Base-by-base conservation (phyloP, 1,284 basidiomycete genomes). In the Kwoniella shivajii region DNA sequence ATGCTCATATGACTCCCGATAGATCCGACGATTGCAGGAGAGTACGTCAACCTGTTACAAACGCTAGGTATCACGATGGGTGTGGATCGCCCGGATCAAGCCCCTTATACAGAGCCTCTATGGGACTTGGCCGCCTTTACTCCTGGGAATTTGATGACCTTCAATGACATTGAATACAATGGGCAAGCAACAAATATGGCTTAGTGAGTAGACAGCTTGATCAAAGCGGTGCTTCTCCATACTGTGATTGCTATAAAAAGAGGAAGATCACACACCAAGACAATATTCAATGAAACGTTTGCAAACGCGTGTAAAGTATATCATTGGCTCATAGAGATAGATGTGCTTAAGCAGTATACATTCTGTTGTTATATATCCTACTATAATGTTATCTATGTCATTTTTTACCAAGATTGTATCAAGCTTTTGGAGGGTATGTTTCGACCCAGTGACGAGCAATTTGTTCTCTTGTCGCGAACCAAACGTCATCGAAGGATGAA, bases 391-490 rank as follows among this genome's bases (percentile, higher is more conserved):
- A 29, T 31, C 14, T 43, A 44, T 50, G 9, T 22, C 18, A n/a
- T 39, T 44, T 31, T 18, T 20, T 2, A 20, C 47, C 39, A 34
- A 20, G 29, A 16, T 36, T 54, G n/a, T n/a, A n/a, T n/a, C n/a
- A 47, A 10, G 58, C 18, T 37, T 44, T 34, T 20, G 62, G 60
- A 24, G 65, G 65, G 42, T 61, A 51, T 7, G 54, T 58, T 26
- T 59, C 53, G 11, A 49, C 55, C 54, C 58, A 80, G 52, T 80
- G 77, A 10, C 71, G 62, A 7, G 78, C 78, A 34, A 80, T 77
- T 59, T 79, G 67, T 50, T 76, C 74, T 20, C 79, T 52, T 0
- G 77, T 80, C 0, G 78, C 77, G 38, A 78, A 74, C 79, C 78
- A 80, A 7, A 79, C 76, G 41, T 75, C 77, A 50, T 76, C 70